Conservation (phyloP, 805 yeast genomes). For the Metschnikowia dekortorum region DNA sequence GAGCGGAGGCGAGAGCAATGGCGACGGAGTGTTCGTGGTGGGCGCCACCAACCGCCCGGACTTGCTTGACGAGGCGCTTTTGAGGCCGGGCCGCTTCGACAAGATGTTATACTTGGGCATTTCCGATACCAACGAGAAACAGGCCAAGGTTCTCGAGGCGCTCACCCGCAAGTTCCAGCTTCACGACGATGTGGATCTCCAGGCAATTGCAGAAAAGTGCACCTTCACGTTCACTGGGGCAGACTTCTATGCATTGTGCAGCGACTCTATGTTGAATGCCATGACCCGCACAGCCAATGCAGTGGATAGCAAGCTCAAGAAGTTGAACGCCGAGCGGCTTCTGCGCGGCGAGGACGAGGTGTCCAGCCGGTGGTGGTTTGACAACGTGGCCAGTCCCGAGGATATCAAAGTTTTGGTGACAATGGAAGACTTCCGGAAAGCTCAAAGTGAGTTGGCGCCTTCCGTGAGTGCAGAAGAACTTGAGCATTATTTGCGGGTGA, state of each 20-base stretch:
- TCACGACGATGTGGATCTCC: slow-evolving; percentile 54
- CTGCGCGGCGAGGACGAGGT: slow-evolving; percentile 39
- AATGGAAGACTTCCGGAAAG: slow-evolving; percentile 72
- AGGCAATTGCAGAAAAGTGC: slow-evolving; percentile 59
- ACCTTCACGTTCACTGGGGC: slow-evolving; percentile 96
- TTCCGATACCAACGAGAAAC: slow-evolving; percentile 86
- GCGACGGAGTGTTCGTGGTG: slow-evolving; percentile 90
- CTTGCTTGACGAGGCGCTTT: slow-evolving; percentile 84
- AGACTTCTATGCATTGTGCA: slow-evolving; percentile 92
- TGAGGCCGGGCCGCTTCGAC: slow-evolving; percentile 94
- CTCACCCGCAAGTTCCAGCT: slow-evolving; percentile 78
- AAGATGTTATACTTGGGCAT: slow-evolving; percentile 92
- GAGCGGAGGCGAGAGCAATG: slow-evolving; percentile 57
- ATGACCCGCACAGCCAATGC: slow-evolving; percentile 84
- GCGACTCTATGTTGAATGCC: slow-evolving; percentile 94
- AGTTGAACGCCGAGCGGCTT: slow-evolving; percentile 39
- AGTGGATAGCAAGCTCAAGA: slow-evolving; percentile 61
- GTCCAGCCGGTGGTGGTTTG: slow-evolving; percentile 87
- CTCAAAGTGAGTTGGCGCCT: slow-evolving; percentile 68
- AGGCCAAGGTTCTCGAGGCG: slow-evolving; percentile 79
- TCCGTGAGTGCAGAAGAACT: slow-evolving; percentile 87
- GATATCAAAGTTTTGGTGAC: slow-evolving; percentile 69
- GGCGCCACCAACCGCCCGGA: slow-evolving; percentile 99
- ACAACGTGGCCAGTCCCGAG: slow-evolving; percentile 60
- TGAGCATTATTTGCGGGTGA: slow-evolving; percentile 72